Evolutionary conservation across 805 yeast genomes (phyloP), one percentile per base, ranked within the genome.

Genomic region (Blastobotrys attinorum): DNA sequence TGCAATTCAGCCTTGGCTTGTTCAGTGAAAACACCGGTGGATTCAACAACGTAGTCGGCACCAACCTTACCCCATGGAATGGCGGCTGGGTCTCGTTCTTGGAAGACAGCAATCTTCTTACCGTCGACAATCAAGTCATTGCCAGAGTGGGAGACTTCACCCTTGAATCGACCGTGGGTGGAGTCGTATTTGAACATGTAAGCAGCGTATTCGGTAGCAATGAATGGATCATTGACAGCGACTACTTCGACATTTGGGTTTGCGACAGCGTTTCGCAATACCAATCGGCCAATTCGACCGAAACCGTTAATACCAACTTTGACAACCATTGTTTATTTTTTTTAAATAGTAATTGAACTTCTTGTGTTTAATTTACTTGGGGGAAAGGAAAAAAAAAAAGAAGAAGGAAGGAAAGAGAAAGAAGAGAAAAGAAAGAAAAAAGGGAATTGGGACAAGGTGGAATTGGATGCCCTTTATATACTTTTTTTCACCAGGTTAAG

Each of bases 131-230:
- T 66, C 50, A 86, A 67, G 62, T 67, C 59, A 59, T 71, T 73
- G 51, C 71, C 86, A 54, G 76, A 76, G 46, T 58, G 49, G 56
- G 70, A 49, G 51, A 86, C 95, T 49, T 72, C 77, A 62, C 96
- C 96, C 62, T 72, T 67, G 81, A 67, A 87, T 64, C 72, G 73
- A 62, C 95, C 94, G 75, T 86, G 96, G 55, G 95, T 86, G 49
- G 95, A 84, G 71, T 86, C 96, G 72, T 85, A 86, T 76, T 86
- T 87, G 84, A 86, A 85, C 87, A 86, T 79, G 78, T 86, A 86
- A 53, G 95, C 84, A 62, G 95, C 95, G 70, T 86, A 86, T 57
- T 86, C 95, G 49, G 92, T 76, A 51, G 79, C 78, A 61, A 86
- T 87, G 76, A 84, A 86, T 51, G 96, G 96, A 69, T 87, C 92